These are phyloP conservation scores for Ilex asprella DNA, from an alignment of 257 asterid species.

Conservation along the genomic window DNA sequence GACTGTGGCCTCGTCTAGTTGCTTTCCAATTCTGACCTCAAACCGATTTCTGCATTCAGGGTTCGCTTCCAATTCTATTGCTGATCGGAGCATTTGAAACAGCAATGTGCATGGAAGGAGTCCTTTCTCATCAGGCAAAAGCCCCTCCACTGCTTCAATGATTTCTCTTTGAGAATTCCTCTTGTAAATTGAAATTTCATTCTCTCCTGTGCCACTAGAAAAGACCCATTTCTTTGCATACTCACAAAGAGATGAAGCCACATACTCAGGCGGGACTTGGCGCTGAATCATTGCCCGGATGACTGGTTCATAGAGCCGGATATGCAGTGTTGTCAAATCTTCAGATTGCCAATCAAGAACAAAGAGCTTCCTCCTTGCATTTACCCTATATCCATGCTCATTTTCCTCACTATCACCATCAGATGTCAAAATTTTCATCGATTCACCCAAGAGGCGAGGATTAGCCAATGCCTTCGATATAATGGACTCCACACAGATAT, in stretches of 20 bases:
- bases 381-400: conserved; percentile 25
- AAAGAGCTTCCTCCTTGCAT: conserved; percentile 56
- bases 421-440: conserved; percentile 13
- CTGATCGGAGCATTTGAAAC: conserved; percentile 45
- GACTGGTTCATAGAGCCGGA: conserved; percentile 42
- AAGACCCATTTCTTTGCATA: conserved; percentile 57
- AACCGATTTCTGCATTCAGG: conserved; percentile 43
- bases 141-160: conserved; percentile 47
- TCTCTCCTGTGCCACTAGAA: conserved; percentile 17
- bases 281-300: conserved; percentile 34
- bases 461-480: conserved; percentile 34
- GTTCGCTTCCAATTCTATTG: conserved; percentile 39
- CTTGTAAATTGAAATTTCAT: conserved; percentile 15
- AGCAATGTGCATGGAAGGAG: conserved; percentile 39
- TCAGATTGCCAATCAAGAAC: conserved; percentile 41
- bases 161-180: conserved; percentile 36
- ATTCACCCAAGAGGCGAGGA: conserved; percentile 66
- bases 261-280: conserved; percentile 40
- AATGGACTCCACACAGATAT: conserved; percentile 45
- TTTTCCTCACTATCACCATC: conserved; percentile 29
- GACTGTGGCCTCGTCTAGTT: conserved; percentile 41
- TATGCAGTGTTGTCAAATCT: conserved; percentile 42
- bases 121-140: conserved; percentile 37
- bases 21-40: conserved; percentile 64
- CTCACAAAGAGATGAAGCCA: conserved; percentile 39